Evolutionary conservation across 306 rosid species (phyloP).

Genomic region (Crataegus laevigata): DNA sequence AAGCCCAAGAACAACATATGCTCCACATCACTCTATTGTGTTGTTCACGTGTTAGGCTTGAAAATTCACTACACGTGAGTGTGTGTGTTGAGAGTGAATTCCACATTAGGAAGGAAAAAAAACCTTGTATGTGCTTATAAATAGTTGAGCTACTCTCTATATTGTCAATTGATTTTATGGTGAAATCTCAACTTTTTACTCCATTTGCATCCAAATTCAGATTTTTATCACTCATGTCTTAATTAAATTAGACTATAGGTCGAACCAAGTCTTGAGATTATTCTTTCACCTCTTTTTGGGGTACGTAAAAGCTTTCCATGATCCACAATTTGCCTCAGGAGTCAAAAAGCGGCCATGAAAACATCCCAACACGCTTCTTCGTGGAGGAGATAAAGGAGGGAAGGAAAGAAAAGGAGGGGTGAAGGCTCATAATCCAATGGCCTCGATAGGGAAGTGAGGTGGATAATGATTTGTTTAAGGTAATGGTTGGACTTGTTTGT

Average conservation of each 20-base stretch:
- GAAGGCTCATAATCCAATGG: slow-evolving; percentile 42
- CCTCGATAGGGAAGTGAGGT: slow-evolving; percentile 27
- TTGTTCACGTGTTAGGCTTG: no score
- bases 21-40: rapidly evolving
- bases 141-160: no score
- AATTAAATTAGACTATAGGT: no score
- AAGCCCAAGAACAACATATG: no score
- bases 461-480: slow-evolving; percentile 31
- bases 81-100: no score
- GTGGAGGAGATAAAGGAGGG: slow-evolving; percentile 33
- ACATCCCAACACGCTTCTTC: slow-evolving; percentile 44
- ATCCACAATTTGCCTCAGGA: slow-evolving; percentile 52
- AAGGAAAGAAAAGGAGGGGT: slow-evolving; percentile 4
- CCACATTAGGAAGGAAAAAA: no score
- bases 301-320: slow-evolving; percentile 41
- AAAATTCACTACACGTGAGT: no score
- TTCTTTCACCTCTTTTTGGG: slow-evolving; percentile 32
- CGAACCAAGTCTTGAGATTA: slow-evolving; percentile 26
- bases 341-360: slow-evolving; percentile 50
- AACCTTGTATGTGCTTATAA: no score
- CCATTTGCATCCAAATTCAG: background rate
- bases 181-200: background rate
- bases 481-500: slow-evolving; percentile 20
- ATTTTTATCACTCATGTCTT: rapidly evolving
- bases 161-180: no score